Percentiles rank a stretch among this genome's conserved stretches.
Conservation (phyloP, 495 filamentous ascomycete genomes). For the Aspergillus panamensis region DNA sequence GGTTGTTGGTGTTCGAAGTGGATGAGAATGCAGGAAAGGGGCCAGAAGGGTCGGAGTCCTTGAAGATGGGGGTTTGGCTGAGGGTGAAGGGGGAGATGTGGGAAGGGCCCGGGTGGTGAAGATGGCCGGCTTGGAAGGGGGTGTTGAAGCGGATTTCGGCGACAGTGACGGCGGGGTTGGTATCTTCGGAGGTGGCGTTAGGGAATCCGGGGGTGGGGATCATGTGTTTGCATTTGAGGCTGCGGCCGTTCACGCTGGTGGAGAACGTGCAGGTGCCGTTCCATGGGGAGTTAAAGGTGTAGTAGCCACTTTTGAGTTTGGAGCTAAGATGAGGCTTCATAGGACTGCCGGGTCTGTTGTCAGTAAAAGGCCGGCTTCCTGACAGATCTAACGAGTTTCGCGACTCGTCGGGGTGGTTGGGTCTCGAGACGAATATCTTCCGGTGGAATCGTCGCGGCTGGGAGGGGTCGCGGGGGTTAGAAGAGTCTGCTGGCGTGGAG, state of each 20-base stretch:
- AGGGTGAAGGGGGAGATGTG: conserved; percentile 28
- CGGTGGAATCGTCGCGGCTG: conserved; percentile 40
- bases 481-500: conserved; percentile 9
- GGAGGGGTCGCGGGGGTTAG: conserved; percentile 12
- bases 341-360: conserved; percentile 15
- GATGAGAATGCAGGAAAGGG: conserved; percentile 1
- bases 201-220: conserved; percentile 35
- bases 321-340: conserved; percentile 11
- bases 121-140: conserved; percentile 50
- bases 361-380: conserved; percentile 17
- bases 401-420: conserved; percentile 22
- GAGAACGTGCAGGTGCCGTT: conserved; percentile 78
- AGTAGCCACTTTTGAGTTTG: conserved; percentile 47
- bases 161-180: conserved; percentile 51
- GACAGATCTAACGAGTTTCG: conserved; percentile 21
- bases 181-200: conserved; percentile 6
- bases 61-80: conserved; percentile 24
- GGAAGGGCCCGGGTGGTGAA: conserved; percentile 28
- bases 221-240: conserved; percentile 74
- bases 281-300: conserved; percentile 78
- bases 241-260: conserved; percentile 67
- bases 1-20: conserved; percentile 10
- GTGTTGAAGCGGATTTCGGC: conserved; percentile 90
- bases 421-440: conserved; percentile 37
- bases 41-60: conserved; percentile 7